Conservation (phyloP, 2,329 filamentous ascomycete genomes). For the Sarocladium strictum region DNA sequence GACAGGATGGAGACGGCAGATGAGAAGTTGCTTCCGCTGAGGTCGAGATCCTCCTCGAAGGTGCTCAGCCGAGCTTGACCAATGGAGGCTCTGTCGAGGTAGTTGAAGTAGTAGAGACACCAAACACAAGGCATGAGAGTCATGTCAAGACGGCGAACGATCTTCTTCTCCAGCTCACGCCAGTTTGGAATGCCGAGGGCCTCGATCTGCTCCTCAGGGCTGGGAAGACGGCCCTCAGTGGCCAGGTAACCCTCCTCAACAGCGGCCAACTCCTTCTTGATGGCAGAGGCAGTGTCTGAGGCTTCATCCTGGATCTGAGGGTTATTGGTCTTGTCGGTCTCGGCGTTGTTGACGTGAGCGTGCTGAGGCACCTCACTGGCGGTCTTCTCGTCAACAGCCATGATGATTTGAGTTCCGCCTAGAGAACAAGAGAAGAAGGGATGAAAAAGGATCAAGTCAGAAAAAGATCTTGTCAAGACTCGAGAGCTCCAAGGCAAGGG, state of each 20-base stretch:
- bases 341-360: background rate
- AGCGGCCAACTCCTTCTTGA: constrained; percentile 1
- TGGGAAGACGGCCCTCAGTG: constrained; percentile 10
- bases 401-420: background rate
- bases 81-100: constrained; percentile 15
- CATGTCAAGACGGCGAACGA: constrained; percentile 16
- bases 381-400: background rate
- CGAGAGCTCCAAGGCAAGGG: background rate
- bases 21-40: constrained; percentile 15
- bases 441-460: background rate
- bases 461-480: background rate
- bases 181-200: constrained; percentile 16
- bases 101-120: constrained; percentile 17
- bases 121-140: constrained; percentile 16
- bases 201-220: constrained; percentile 16
- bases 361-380: background rate
- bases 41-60: constrained; percentile 14
- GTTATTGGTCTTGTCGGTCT: background rate
- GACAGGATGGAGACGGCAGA: constrained; percentile 16
- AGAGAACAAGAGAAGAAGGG: background rate
- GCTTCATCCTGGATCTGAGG: background rate
- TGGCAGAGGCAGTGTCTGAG: background rate
- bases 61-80: constrained; percentile 16
- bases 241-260: constrained; percentile 1
- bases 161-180: constrained; percentile 16